phyloP scores from a whole-genome alignment of 805 yeast species.

The Saccharomycopsis schoenii region DNA sequence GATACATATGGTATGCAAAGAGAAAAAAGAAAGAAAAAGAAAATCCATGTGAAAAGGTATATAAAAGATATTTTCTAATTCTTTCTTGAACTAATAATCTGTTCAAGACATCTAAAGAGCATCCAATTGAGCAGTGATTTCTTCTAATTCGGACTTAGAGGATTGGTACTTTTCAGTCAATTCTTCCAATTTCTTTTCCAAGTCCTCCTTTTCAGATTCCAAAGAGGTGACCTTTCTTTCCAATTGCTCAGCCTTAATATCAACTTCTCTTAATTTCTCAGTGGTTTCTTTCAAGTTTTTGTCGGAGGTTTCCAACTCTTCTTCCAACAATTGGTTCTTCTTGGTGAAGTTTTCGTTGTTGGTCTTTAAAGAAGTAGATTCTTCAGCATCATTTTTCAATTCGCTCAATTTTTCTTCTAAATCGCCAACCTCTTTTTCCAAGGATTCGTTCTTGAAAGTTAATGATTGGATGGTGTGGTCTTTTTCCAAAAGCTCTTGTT shows the following conservation, averaged over 20 bases:
- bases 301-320: constrained; percentile 85
- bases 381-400: constrained; percentile 81
- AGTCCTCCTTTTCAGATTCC: constrained; percentile 84
- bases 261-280: constrained; percentile 88
- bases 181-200: constrained; percentile 88
- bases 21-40: neutral
- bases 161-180: constrained; percentile 68
- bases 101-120: constrained; percentile 20
- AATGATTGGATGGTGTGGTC: constrained; percentile 92
- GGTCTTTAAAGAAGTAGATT: constrained; percentile 77
- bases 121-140: constrained; percentile 93
- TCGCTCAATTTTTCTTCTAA: constrained; percentile 65
- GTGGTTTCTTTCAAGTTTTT: constrained; percentile 87
- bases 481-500: constrained; percentile 84
- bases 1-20: neutral
- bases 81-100: too few relatives aligned
- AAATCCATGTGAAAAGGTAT: neutral
- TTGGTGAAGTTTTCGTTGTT: constrained; percentile 85
- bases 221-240: constrained; percentile 88
- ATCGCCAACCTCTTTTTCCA: constrained; percentile 77
- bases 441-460: constrained; percentile 80
- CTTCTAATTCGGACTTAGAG: constrained; percentile 91
- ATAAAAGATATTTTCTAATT: too few relatives aligned
- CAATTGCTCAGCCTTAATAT: constrained; percentile 90
- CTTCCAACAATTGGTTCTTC: constrained; percentile 82